Evolutionary conservation across 2,329 filamentous ascomycete genomes (phyloP).

Genomic region (Esteya vermicola): DNA sequence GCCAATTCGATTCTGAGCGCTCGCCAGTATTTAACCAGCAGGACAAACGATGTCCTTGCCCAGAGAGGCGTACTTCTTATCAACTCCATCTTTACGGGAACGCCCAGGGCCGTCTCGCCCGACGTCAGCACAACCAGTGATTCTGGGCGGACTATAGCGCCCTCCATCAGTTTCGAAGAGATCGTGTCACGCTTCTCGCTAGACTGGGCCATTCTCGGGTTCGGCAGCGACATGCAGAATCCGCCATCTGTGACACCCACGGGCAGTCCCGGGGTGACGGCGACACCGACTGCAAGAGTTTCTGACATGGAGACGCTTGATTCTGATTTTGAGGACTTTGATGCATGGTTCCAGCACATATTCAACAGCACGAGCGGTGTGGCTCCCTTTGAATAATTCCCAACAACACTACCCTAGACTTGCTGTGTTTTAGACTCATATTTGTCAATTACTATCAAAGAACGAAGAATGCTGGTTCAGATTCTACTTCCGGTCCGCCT

Average conservation of each 20-base stretch:
- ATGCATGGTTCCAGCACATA: constrained; percentile 11
- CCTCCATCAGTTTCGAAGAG: constrained; percentile 7
- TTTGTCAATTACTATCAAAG: too few relatives aligned
- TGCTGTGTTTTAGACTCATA: too few relatives aligned
- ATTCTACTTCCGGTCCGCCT: too few relatives aligned
- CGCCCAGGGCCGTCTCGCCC: background rate
- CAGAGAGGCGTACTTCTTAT: constrained; percentile 12
- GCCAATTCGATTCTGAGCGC: constrained; percentile 7
- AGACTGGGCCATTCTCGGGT: constrained; percentile 9
- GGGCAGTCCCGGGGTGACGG: too few relatives aligned
- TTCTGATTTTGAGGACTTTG: constrained; percentile 10
- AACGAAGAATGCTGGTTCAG: too few relatives aligned
- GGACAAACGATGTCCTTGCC: constrained; percentile 10
- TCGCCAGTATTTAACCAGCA: constrained; percentile 7
- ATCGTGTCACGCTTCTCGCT: constrained; percentile 8
- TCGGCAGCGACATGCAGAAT: constrained; percentile 5
- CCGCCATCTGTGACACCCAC: background rate
- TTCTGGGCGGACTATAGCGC: background rate
- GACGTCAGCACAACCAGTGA: too few relatives aligned
- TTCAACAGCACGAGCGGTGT: constrained; percentile 5
- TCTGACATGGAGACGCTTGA: too few relatives aligned
- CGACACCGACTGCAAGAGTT: too few relatives aligned
- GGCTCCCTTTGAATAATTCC: background rate
- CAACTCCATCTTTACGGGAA: constrained; percentile 7
- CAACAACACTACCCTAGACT: too few relatives aligned